A percentile compares a stretch with the other conserved stretches of the same genome.
Conservation (phyloP, 495 filamentous ascomycete genomes). For the Bombardia bombarda region DNA sequence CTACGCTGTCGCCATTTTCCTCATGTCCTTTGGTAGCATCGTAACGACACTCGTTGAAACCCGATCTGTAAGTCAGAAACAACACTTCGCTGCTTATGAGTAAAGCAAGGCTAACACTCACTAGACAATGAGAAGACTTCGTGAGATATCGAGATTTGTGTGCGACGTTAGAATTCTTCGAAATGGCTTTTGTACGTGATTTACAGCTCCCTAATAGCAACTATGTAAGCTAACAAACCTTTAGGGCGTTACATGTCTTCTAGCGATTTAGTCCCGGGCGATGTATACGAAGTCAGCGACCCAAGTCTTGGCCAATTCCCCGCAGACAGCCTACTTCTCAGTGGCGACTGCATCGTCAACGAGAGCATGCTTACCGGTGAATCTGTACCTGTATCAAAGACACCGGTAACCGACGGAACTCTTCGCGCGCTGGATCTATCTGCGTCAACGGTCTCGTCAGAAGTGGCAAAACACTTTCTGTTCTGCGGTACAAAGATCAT, state of each 20-base stretch:
- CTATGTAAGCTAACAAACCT: conserved; percentile 15
- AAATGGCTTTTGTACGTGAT: conserved; percentile 83
- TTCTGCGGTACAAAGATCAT: conserved; percentile 96
- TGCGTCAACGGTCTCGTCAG: conserved; percentile 68
- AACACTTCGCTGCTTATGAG: not conserved
- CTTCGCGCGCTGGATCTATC: conserved; percentile 64
- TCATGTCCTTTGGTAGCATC: conserved; percentile 91
- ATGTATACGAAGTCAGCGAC: conserved; percentile 96
- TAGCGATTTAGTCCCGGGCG: conserved; percentile 84
- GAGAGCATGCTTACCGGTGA: conserved; percentile 99
- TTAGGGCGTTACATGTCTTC: conserved; percentile 80
- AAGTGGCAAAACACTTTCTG: conserved; percentile 78
- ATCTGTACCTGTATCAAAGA: conserved; percentile 93
- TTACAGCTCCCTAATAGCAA: not conserved
- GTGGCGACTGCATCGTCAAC: conserved; percentile 97
- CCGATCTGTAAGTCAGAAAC: conserved; percentile 51
- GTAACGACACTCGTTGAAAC: conserved; percentile 85
- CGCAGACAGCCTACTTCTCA: conserved; percentile 84
- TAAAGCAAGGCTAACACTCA: conserved; percentile 8
- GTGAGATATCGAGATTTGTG: conserved; percentile 88
- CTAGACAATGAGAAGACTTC: conserved; percentile 81
- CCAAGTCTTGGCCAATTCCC: conserved; percentile 90
- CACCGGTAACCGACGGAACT: conserved; percentile 74
- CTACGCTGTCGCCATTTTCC: conserved; percentile 91
- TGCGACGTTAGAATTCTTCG: conserved; percentile 90